Base-by-base conservation (phyloP, 179 eudicot genomes). In the Spinacia oleracea region DNA sequence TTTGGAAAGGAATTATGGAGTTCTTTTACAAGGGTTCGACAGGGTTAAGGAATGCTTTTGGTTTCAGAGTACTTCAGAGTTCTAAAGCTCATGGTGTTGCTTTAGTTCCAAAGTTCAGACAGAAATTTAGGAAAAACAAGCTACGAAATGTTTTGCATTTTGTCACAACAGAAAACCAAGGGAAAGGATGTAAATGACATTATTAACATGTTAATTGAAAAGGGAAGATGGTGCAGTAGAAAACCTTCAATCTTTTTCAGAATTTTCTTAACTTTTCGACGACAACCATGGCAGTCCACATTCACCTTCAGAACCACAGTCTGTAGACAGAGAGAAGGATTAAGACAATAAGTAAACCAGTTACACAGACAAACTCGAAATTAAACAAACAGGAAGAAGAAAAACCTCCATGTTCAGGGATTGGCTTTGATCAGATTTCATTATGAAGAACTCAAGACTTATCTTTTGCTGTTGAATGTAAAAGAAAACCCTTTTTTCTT, bases 181-280 rank as follows among this genome's bases (percentile, higher is more conserved):
- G n/a, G 6, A 45, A 77, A 77, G 55, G 29, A 65, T 38, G 23
- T 42, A 60, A 76, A 20, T 58, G n/a, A 38, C 25, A 46, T 34
- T 35, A 48, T 31, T 2, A 31, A 55, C 21, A 34, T 23, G 20
- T 2, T 27, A 18, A 45, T 11, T 16, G 6, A 38, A 42, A 16
- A 4, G 3, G n/a, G 23, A 74, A 43, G 72, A 65, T 38, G 10
- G 42, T 5, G 60, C 29, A 72, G 35, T 64, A 23, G 27, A 40
- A 38, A 31, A 88, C 90, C 90, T 86, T 88, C 86, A 74, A 88
- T 84, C 81, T 77, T 88, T 14, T 62, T 77, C 3, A 88, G 84
- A 53, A 81, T 74, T 50, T 88, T 88, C 86, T 86, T 81, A 70
- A 87, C 89, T 62, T 81, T 87, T n/a, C 31, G 79, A 71, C 56